Evolutionary conservation across 768 basidiomycete genomes (phyloP).

Genomic region (Melanogaster broomeanus): DNA sequence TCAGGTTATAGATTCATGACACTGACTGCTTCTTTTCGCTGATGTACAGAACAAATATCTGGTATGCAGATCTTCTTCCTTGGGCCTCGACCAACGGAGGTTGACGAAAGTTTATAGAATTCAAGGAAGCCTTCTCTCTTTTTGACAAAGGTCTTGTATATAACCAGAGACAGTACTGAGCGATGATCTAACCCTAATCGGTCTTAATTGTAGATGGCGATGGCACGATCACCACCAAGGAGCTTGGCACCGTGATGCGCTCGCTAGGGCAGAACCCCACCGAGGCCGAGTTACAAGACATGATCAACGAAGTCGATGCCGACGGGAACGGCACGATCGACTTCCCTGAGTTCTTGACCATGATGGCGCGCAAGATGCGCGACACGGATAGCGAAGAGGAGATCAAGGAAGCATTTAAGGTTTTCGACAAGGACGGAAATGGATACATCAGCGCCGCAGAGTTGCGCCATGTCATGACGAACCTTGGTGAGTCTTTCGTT

Average conservation of each 20-base stretch:
- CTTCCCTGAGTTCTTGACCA: slow-evolving; percentile 79
- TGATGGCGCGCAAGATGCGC: slow-evolving; percentile 89
- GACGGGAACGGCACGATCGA: slow-evolving; percentile 90
- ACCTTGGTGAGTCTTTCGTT: slow-evolving; percentile 58
- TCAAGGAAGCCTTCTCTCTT: slow-evolving; percentile 98
- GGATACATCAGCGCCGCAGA: slow-evolving; percentile 88
- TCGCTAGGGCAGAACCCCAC: slow-evolving; percentile 92
- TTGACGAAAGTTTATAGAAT: slow-evolving; percentile 56
- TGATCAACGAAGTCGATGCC: slow-evolving; percentile 94
- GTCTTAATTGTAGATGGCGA: slow-evolving; percentile 64
- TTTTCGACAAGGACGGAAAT: slow-evolving; percentile 95
- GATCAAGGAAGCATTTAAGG: slow-evolving; percentile 95
- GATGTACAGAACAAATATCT: slow-evolving; percentile 80
- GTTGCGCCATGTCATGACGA: slow-evolving; percentile 89
- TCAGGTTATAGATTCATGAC: neutral
- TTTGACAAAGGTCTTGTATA: slow-evolving; percentile 81
- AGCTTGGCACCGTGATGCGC: slow-evolving; percentile 93
- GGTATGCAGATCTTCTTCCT: slow-evolving; percentile 50
- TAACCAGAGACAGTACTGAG: neutral
- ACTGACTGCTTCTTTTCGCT: neutral
- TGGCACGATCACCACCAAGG: slow-evolving; percentile 88
- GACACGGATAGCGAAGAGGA: slow-evolving; percentile 94
- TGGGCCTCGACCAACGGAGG: neutral
- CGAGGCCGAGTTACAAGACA: slow-evolving; percentile 88
- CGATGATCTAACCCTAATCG: slow-evolving; percentile 1